phyloP scores from a whole-genome alignment of 164 flowering plant genomes.

The Piper longum region DNA sequence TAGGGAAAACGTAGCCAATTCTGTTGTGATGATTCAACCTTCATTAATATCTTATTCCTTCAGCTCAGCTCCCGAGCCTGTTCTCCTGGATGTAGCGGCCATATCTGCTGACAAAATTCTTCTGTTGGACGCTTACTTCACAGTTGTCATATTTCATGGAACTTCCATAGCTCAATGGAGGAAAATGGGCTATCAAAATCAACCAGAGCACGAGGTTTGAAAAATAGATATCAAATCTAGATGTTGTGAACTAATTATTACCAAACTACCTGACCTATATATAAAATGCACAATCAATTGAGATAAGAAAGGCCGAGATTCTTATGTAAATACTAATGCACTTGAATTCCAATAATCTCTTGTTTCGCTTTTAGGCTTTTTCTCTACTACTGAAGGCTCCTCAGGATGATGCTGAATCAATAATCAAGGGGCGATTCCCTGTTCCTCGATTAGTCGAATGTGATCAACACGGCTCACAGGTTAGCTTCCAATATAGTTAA shows the following conservation, averaged over 20 bases:
- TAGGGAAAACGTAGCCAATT: constrained; percentile 86
- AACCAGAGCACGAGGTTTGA: constrained; percentile 70
- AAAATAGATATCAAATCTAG: not conserved
- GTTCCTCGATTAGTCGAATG: constrained; percentile 86
- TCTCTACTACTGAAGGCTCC: constrained; percentile 75
- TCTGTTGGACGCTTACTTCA: constrained; percentile 79
- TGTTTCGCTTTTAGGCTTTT: constrained; percentile 43
- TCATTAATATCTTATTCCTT: constrained; percentile 88
- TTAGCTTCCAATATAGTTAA: constrained; percentile 10
- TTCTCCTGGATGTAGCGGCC: constrained; percentile 84
- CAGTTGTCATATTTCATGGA: constrained; percentile 86
- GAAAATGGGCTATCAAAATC: constrained; percentile 80
- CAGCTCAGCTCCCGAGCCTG: constrained; percentile 76
- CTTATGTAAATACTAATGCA: not conserved
- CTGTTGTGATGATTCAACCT: constrained; percentile 96
- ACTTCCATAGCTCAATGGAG: constrained; percentile 88
- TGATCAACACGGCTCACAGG: constrained; percentile 99
- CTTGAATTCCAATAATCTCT: not conserved
- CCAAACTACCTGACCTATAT: no score
- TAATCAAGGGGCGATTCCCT: constrained; percentile 80
- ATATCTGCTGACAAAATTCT: constrained; percentile 85
- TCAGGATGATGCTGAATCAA: constrained; percentile 62
- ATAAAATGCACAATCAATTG: no score
- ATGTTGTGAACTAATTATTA: no score
- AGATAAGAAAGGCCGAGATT: no score